phyloP scores from a whole-genome alignment of 2,329 filamentous ascomycete species.

The Albophoma yamanashiensis region DNA sequence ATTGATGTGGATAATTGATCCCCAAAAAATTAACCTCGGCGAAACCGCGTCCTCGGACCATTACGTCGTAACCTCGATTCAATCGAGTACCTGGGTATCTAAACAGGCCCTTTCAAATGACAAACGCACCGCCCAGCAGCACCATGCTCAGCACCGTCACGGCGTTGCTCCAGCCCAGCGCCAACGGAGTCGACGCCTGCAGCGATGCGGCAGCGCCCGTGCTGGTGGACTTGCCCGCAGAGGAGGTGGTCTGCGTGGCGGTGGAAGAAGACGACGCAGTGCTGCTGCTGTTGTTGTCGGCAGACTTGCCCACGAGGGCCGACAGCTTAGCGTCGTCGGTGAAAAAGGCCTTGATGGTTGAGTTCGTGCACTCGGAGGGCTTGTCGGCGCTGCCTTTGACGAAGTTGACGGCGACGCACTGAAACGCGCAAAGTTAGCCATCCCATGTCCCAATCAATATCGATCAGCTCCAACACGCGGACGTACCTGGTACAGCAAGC shows the following conservation, averaged over 20 bases:
- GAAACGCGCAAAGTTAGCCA: background rate
- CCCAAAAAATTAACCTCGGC: background rate
- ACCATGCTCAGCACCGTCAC: slow-evolving; percentile 16
- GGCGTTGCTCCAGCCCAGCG: slow-evolving; percentile 9
- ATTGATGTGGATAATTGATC: background rate
- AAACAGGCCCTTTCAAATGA: background rate
- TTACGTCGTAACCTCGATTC: background rate
- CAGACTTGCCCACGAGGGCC: slow-evolving; percentile 17
- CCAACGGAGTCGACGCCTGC: slow-evolving; percentile 11
- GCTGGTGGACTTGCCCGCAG: slow-evolving; percentile 10
- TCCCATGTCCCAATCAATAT: background rate
- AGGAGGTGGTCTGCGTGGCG: slow-evolving; percentile 8
- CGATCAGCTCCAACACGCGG: background rate
- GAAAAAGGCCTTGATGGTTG: slow-evolving; percentile 19
- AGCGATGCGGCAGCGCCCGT: slow-evolving; percentile 14
- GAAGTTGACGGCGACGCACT: slow-evolving; percentile 48
- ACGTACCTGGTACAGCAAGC: slow-evolving; percentile 44
- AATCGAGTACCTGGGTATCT: background rate
- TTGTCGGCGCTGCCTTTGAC: slow-evolving; percentile 27
- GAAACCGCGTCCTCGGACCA: background rate
- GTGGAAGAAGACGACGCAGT: slow-evolving; percentile 4
- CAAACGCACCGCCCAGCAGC: slow-evolving; percentile 13
- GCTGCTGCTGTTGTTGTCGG: background rate
- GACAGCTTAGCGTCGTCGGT: slow-evolving; percentile 20
- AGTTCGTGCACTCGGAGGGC: slow-evolving; percentile 24